A percentile compares a stretch with the other conserved stretches of the same genome.
Evolutionary conservation across 2,329 filamentous ascomycete species (phyloP).

Genomic region (Karstenula rhodostoma): DNA sequence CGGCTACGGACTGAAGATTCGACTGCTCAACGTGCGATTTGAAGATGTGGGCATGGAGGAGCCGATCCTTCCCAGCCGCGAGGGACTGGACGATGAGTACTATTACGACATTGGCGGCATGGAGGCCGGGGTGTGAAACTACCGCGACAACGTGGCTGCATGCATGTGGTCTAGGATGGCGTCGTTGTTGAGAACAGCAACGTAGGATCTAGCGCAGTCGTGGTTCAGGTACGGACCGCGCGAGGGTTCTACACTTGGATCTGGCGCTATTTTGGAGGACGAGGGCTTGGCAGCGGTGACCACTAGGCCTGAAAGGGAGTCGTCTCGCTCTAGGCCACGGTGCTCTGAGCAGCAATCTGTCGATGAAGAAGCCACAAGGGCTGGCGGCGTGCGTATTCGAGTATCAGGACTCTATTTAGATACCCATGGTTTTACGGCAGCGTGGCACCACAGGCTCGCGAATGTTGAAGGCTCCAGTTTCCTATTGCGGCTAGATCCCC

Average conservation of each 20-base stretch:
- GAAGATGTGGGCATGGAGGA: conserved; percentile 77
- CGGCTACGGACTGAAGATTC: conserved; percentile 91
- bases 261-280: conserved; percentile 13
- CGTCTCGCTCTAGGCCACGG: conserved; percentile 5
- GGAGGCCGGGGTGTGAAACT: conserved; percentile 38
- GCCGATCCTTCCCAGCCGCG: conserved; percentile 79
- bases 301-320: conserved; percentile 9
- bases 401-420: conserved; percentile 31
- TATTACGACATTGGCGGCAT: conserved; percentile 73
- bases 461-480: conserved; percentile 7
- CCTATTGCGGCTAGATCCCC: conserved; percentile 13
- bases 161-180: neutral
- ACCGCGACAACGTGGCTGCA: conserved; percentile 7
- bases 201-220: neutral
- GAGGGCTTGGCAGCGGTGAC: conserved; percentile 16
- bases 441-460: conserved; percentile 6
- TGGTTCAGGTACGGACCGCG: conserved; percentile 1
- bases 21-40: conserved; percentile 88
- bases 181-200: neutral
- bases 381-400: conserved; percentile 10
- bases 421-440: conserved; percentile 32
- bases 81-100: conserved; percentile 90
- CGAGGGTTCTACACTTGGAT: conserved; percentile 4
- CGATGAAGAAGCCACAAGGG: conserved; percentile 7
- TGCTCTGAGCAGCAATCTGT: conserved; percentile 11